These are phyloP conservation scores for Metschnikowia amazonensis DNA, from an alignment of 805 yeast species.

Conservation along the genomic window DNA sequence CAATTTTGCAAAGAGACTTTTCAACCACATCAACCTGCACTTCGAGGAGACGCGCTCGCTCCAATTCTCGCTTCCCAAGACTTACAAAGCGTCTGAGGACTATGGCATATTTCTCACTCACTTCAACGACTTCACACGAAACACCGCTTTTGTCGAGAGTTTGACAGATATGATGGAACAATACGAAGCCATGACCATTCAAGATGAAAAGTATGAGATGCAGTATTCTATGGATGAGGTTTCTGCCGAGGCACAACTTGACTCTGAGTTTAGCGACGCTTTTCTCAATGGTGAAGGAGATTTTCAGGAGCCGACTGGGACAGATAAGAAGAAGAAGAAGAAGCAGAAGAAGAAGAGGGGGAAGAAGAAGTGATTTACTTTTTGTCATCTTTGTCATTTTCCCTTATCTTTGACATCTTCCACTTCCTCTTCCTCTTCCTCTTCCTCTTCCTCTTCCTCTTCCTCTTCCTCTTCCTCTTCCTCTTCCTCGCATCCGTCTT, in stretches of 20 bases:
- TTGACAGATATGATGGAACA: slow-evolving; percentile 15
- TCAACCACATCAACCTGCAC: slow-evolving; percentile 11
- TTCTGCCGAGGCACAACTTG: slow-evolving; percentile 13
- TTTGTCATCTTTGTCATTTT: no score
- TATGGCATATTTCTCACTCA: slow-evolving; percentile 25
- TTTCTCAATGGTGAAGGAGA: slow-evolving; percentile 28
- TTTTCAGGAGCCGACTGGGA: slow-evolving; percentile 12
- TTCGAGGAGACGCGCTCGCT: slow-evolving; percentile 5
- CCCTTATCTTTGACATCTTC: no score
- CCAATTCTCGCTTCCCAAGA: neutral
- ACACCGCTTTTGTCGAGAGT: slow-evolving; percentile 28
- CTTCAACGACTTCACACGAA: slow-evolving; percentile 31
- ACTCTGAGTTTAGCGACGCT: slow-evolving; percentile 29
- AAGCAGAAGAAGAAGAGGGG: slow-evolving; percentile 28
- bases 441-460: no score
- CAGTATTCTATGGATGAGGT: slow-evolving; percentile 4
- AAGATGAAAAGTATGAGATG: neutral
- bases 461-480: no score
- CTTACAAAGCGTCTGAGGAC: slow-evolving; percentile 15
- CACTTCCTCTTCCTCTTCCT: no score
- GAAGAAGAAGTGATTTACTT: slow-evolving; percentile 18
- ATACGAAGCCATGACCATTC: slow-evolving; percentile 8
- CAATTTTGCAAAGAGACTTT: slow-evolving; percentile 10
- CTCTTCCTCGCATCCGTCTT: no score
- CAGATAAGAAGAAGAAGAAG: slow-evolving; percentile 19